These are phyloP conservation scores for Blastocladiella emersonii DNA, from an alignment of 371 early-diverging fungal species.

Conservation along the genomic window DNA sequence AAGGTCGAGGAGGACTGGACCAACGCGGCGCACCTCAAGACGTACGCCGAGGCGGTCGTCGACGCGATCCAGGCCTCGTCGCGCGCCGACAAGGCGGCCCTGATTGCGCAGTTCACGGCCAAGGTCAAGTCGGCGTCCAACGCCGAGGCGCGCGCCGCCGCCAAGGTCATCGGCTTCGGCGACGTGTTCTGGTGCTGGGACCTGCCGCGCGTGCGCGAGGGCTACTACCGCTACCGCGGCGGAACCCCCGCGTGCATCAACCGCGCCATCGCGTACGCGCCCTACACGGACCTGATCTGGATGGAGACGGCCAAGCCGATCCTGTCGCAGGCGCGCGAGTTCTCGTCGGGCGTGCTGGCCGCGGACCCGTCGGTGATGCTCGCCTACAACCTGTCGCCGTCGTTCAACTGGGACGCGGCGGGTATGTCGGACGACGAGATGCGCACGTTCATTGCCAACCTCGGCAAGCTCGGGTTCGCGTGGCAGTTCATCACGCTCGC, in stretches of 20 bases:
- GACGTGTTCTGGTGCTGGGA: slow-evolving; percentile 90
- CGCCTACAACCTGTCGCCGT: slow-evolving; percentile 93
- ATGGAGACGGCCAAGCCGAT: slow-evolving; percentile 96
- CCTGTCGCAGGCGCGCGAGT: slow-evolving; percentile 79
- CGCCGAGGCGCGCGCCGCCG: slow-evolving; percentile 63
- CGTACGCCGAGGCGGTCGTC: slow-evolving; percentile 68
- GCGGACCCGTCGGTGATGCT: slow-evolving; percentile 49
- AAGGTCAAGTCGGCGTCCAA: slow-evolving; percentile 56
- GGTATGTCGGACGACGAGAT: slow-evolving; percentile 86
- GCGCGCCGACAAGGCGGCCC: slow-evolving; percentile 20
- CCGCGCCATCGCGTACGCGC: slow-evolving; percentile 79
- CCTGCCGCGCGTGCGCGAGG: slow-evolving; percentile 81
- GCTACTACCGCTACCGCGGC: slow-evolving; percentile 89
- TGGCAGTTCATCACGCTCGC: slow-evolving; percentile 98
- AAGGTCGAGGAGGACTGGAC: slow-evolving; percentile 84
- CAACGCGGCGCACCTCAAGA: slow-evolving; percentile 63
- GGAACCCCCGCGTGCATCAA: slow-evolving; percentile 81
- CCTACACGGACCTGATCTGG: slow-evolving; percentile 92
- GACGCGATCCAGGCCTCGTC: slow-evolving; percentile 50
- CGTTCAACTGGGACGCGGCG: slow-evolving; percentile 97
- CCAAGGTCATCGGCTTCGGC: slow-evolving; percentile 56
- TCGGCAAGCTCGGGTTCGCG: slow-evolving; percentile 84
- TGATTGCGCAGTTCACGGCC: slow-evolving; percentile 34
- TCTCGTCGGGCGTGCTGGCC: slow-evolving; percentile 62
- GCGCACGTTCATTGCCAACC: slow-evolving; percentile 55